Evolutionary conservation across 441 rosid genomes (phyloP).

Genomic region (Metrosideros polymorpha): DNA sequence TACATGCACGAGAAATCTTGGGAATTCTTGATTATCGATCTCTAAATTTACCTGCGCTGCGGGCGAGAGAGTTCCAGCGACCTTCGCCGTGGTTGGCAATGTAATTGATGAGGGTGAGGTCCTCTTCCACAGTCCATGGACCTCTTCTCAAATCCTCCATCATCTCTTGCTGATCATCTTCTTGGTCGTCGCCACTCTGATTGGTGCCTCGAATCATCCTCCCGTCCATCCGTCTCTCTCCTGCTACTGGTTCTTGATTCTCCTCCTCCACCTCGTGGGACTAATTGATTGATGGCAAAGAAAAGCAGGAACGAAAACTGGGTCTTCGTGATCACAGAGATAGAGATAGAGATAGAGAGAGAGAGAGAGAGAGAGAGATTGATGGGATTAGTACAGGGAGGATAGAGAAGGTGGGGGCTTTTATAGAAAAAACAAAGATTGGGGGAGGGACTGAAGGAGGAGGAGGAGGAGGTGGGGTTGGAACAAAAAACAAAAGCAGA

Average conservation of each 20-base stretch:
- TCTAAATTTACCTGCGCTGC: constrained; percentile 34
- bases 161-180: constrained; percentile 27
- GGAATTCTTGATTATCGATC: not conserved
- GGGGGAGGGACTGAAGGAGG: not conserved
- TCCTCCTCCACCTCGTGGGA: not conserved
- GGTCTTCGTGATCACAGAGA: not conserved
- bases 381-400: not conserved
- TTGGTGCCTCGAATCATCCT: constrained; percentile 22
- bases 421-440: not conserved
- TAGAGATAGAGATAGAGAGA: not conserved
- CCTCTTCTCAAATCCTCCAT: constrained; percentile 24
- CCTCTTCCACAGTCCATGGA: constrained; percentile 5
- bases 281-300: not conserved
- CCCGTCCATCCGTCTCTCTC: constrained; percentile 27
- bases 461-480: not conserved
- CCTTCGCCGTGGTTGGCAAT: constrained; percentile 8
- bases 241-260: not conserved
- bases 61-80: constrained; percentile 25
- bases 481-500: not conserved
- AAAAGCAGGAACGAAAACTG: not conserved
- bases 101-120: constrained; percentile 6
- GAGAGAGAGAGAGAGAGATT: not conserved
- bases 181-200: constrained; percentile 9
- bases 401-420: not conserved
- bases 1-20: not conserved